Conservation (phyloP, 2,329 filamentous ascomycete species). For the Trichoderma atrobrunneum region DNA sequence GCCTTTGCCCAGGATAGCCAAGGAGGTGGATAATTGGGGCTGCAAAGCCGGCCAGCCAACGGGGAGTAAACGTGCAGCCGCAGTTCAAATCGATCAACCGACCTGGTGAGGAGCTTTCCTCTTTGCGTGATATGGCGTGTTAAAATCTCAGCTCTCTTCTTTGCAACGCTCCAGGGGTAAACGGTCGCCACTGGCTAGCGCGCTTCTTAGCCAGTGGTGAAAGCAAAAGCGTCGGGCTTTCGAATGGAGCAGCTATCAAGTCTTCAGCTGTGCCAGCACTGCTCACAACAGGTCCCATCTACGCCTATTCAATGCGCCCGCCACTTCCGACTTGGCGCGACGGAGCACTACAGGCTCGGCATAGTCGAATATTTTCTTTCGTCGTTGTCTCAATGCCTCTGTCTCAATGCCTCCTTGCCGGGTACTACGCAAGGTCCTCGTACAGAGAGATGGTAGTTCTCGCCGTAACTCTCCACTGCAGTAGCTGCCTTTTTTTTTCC, state of each 20-base stretch:
- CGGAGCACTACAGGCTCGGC: conserved; percentile 5
- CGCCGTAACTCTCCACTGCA: conserved; percentile 1
- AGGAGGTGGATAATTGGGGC: conserved; percentile 7
- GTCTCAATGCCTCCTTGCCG: not conserved
- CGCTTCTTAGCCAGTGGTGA: not conserved
- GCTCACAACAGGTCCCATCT: not conserved
- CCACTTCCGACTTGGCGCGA: conserved; percentile 17
- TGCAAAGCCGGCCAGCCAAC: conserved; percentile 14
- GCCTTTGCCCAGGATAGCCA: conserved; percentile 2
- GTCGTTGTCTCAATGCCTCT: not conserved
- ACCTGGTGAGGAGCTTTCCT: not conserved
- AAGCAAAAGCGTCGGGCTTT: conserved; percentile 4
- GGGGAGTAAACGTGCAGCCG: conserved; percentile 15
- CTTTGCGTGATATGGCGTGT: conserved; percentile 8
- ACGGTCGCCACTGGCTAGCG: conserved; percentile 16
- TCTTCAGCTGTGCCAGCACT: conserved; percentile 14
- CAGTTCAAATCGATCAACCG: conserved; percentile 10
- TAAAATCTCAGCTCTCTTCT: conserved; percentile 11
- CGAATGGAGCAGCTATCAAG: not conserved
- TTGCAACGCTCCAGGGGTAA: conserved; percentile 15
- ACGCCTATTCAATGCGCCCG: conserved; percentile 6
- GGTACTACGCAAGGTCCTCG: not conserved
- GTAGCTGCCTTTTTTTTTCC: not conserved
- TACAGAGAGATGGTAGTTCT: not conserved
- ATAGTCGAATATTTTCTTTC: not conserved